Base-by-base conservation (phyloP, 345 rosid genomes). In the Carallia pectinifolia region DNA sequence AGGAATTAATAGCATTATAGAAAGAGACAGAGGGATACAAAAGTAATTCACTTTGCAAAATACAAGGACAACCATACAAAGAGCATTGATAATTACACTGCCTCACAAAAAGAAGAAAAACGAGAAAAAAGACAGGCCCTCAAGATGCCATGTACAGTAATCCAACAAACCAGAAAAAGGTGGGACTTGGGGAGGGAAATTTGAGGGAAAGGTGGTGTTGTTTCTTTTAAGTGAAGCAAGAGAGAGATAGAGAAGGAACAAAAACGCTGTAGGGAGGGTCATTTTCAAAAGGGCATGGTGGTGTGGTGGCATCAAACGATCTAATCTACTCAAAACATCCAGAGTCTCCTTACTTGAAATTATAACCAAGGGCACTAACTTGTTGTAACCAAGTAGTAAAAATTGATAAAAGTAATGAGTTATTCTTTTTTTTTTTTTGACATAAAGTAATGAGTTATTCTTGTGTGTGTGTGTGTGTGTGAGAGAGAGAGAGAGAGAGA, bases 181-280 rank as follows among this genome's bases (percentile, higher is more conserved):
- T 29, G 38, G 70, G 62, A 73, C 29, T 66, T 77, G 58, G 69
- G 67, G 40, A 71, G 58, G 33, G 66, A 56, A 71, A 67, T 64
- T 53, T 58, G 65, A 38, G 72, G 64, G 62, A 34, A 76, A 66
- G 68, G 65, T 66, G 78, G 66, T 27, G 79, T 37, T 76, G 84
- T 76, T 80, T 72, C 80, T 79, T 86, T 82, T 47, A 64, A 80
- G 81, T 8, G 82, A 83, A 83, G 84, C 82, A 70, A 80, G 60
- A 52, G 72, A 72, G 80, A 48, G n/a, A 68, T 56, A 60, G 54
- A 48, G 37, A 36, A 29, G 18, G 33, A 65, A n/a, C 48, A 71
- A 31, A 76, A 76, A 74, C 64, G 77, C 63, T 62, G 76, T 48
- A 62, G 47, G 67, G 72, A 13, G 73, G 74, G 87, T 86, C 87